These are phyloP conservation scores for Acephala macrosclerotiorum DNA, from an alignment of 2,329 filamentous ascomycete species.

Conservation along the genomic window DNA sequence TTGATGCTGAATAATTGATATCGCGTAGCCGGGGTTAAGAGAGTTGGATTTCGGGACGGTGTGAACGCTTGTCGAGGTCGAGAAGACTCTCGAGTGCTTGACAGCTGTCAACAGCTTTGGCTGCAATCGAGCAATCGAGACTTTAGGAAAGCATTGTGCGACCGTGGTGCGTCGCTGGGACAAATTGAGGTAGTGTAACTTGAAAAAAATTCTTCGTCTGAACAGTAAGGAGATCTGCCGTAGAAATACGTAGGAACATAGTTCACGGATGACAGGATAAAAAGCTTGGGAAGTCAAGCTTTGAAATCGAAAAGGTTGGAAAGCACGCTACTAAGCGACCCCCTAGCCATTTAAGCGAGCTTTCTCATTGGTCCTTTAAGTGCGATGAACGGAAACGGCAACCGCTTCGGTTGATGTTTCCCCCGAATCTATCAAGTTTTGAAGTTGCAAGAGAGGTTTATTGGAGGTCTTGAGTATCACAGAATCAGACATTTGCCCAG, in stretches of 20 bases:
- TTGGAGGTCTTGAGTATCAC: too few species aligned
- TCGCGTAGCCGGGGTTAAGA: background rate
- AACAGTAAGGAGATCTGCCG: background rate
- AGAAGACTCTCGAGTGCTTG: background rate
- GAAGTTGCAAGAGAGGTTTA: too few species aligned
- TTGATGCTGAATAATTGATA: background rate
- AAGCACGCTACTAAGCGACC: background rate
- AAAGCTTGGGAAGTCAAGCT: background rate
- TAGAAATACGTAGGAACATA: background rate
- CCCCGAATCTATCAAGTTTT: background rate
- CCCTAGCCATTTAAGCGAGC: slow-evolving; percentile 1
- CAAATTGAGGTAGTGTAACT: background rate
- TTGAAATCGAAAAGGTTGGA: background rate
- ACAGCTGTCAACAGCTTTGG: background rate
- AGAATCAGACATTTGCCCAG: too few species aligned
- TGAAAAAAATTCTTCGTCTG: background rate
- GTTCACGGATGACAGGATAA: background rate
- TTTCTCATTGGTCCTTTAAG: background rate
- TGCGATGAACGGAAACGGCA: background rate
- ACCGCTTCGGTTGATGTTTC: background rate
- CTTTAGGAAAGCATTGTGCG: background rate
- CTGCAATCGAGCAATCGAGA: too few species aligned
- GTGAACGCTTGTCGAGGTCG: background rate
- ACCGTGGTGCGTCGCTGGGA: background rate
- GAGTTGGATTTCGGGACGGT: background rate